Base-by-base conservation (phyloP, 257 asterid genomes). In the Penstemon davidsonii region DNA sequence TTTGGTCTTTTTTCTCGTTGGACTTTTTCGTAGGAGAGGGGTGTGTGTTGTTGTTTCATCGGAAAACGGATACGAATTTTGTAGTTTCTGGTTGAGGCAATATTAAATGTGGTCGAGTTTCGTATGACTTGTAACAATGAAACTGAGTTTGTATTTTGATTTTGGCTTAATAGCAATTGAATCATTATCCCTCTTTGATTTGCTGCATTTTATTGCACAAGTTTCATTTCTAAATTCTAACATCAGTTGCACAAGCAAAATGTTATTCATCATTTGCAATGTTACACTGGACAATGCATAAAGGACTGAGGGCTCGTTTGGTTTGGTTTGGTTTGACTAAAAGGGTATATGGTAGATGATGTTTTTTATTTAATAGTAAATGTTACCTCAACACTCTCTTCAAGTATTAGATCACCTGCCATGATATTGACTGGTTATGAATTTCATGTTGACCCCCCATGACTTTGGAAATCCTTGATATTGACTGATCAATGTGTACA, bases 401-500 rank as follows among this genome's bases (percentile, higher is more conserved):
- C 74, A 37, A 53, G 42, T 62, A 55, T 55, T 25, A 57, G 71
- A 68, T 61, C 67, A 75, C 60, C 79, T 58, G 52, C 68, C 66
- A 46, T 61, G 52, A 25, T 25, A 25, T 25, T 15, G 70, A 67
- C 66, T 12, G 5, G 45, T 47, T 69, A 5, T 37, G 64, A 37
- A 60, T 44, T 36, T 63, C 18, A 15, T 67, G 42, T 41, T 59
- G 69, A 61, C 53, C 8, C 10, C 63, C 62, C 18, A 61, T 52
- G 50, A 18, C 37, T 44, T 50, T 41, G 56, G 69, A 53, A 60
- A 33, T 40, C 41, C 36, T n/a, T 45, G 11, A 46, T 46, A 46
- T 46, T 46, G 52, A 46, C 33, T 25, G 33, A 25, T 25, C 33
- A 25, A 0, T 25, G 33, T 25, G 33, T 25, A 25, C 2, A 25